These are phyloP conservation scores for Fomitopsis palustris DNA, from an alignment of 1,284 basidiomycete genomes.

Conservation along the genomic window DNA sequence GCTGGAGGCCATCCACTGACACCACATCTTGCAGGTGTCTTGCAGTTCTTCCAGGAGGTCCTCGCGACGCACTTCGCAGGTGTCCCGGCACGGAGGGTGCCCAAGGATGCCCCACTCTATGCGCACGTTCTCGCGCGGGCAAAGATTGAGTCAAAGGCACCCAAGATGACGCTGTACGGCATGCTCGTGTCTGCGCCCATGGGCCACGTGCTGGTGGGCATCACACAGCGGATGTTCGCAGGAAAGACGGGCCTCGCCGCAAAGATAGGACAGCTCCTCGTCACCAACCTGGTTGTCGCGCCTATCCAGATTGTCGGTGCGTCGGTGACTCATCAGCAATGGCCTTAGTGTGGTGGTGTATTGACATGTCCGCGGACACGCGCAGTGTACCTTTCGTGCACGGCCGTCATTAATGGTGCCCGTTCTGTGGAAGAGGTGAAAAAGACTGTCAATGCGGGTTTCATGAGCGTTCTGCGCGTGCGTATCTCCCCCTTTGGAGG, in stretches of 20 bases:
- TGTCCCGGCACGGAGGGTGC: constrained; percentile 43
- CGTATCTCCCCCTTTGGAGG: background rate
- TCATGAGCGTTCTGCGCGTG: constrained; percentile 74
- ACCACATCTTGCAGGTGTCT: constrained; percentile 39
- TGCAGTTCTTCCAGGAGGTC: constrained; percentile 80
- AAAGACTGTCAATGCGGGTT: constrained; percentile 71
- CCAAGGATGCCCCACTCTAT: constrained; percentile 52
- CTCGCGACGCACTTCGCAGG: constrained; percentile 71
- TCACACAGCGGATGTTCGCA: constrained; percentile 72
- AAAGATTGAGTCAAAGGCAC: constrained; percentile 60
- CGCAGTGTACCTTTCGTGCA: constrained; percentile 64
- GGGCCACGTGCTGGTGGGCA: constrained; percentile 69
- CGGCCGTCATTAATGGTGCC: constrained; percentile 86
- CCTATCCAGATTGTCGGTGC: constrained; percentile 74
- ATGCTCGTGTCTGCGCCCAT: constrained; percentile 84
- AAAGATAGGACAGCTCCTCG: constrained; percentile 73
- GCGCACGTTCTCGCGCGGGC: constrained; percentile 50
- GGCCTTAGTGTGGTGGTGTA: background rate
- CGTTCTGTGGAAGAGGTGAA: constrained; percentile 62
- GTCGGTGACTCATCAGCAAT: constrained; percentile 23
- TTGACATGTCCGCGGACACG: background rate
- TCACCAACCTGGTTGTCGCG: constrained; percentile 75
- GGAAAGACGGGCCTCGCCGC: constrained; percentile 70
- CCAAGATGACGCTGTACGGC: constrained; percentile 85
- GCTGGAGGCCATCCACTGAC: background rate